Conservation (phyloP, 208 protist genomes). For the Crithidia sp. region DNA sequence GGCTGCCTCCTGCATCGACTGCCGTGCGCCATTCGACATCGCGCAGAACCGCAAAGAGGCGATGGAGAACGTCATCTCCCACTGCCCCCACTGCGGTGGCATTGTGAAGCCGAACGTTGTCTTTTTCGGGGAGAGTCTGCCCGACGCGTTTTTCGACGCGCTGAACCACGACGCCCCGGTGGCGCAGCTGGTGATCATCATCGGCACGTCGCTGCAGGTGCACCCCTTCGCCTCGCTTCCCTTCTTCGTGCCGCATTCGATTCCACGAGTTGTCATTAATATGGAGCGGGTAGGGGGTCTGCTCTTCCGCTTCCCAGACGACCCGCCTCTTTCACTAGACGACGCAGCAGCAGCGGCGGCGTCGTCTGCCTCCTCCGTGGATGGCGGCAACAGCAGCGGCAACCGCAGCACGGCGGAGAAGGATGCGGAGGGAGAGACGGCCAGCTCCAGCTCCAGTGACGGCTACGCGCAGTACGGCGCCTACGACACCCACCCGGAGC, state of each 20-base stretch:
- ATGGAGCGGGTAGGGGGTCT: slow-evolving; percentile 69
- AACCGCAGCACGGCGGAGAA: background rate
- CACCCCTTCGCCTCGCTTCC: slow-evolving; percentile 92
- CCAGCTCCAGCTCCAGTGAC: slow-evolving; percentile 54
- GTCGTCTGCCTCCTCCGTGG: slow-evolving; percentile 3
- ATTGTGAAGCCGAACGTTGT: slow-evolving; percentile 97
- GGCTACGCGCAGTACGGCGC: slow-evolving; percentile 58
- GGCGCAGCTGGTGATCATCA: slow-evolving; percentile 93
- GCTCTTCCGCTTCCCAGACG: slow-evolving; percentile 78
- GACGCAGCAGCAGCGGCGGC: background rate
- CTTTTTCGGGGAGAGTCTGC: slow-evolving; percentile 96
- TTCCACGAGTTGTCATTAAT: slow-evolving; percentile 94
- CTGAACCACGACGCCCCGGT: slow-evolving; percentile 68
- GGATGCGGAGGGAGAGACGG: slow-evolving; percentile 7
- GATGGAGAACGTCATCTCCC: slow-evolving; percentile 53
- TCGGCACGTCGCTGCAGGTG: slow-evolving; percentile 96
- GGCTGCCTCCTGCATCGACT: slow-evolving; percentile 87
- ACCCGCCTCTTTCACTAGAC: slow-evolving; percentile 10
- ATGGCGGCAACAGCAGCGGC: background rate
- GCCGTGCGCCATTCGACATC: slow-evolving; percentile 58
- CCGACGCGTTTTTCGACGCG: slow-evolving; percentile 78
- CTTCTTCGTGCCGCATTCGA: slow-evolving; percentile 40
- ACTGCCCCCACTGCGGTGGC: slow-evolving; percentile 62
- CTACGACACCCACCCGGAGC: slow-evolving; percentile 21
- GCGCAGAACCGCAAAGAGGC: slow-evolving; percentile 38